These are phyloP conservation scores for Sphagnum tenellum DNA, from an alignment of 225 moss, liverwort and hornwort genomes.

Conservation along the genomic window DNA sequence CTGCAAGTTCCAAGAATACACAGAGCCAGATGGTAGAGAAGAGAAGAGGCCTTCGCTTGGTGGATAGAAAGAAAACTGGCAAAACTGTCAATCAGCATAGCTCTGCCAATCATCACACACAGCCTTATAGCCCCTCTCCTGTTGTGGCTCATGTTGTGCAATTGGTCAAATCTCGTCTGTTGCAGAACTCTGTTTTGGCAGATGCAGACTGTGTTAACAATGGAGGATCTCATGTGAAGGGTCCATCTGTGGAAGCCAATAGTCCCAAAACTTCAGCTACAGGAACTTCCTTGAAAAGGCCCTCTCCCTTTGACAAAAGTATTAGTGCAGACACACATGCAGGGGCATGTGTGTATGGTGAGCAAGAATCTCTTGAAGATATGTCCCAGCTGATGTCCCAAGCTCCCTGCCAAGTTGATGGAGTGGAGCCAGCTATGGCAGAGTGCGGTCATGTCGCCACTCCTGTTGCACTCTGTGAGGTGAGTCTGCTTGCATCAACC, in stretches of 20 bases:
- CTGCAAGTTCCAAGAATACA: constrained; percentile 3
- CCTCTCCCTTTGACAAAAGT: no score
- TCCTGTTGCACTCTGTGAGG: not conserved
- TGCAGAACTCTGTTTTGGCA: constrained; percentile 10
- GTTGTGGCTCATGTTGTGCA: constrained; percentile 13
- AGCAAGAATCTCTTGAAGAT: constrained; percentile 28
- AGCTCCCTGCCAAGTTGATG: not conserved
- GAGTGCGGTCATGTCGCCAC: not conserved
- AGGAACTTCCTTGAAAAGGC: no score
- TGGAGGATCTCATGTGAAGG: not conserved
- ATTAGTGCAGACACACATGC: no score
- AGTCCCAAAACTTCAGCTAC: no score
- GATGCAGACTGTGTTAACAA: constrained; percentile 16
- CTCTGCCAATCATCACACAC: constrained; percentile 11
- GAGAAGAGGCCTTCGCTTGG: constrained; percentile 13
- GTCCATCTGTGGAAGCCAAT: no score
- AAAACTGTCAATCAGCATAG: not conserved
- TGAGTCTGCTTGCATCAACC: no score
- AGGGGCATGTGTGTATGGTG: constrained; percentile 18
- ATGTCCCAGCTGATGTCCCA: constrained; percentile 29
- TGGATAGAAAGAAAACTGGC: constrained; percentile 11
- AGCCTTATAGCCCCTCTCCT: constrained; percentile 15
- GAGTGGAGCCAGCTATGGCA: not conserved
- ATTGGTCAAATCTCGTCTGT: constrained; percentile 16
- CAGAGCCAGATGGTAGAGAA: constrained; percentile 1